phyloP scores from a whole-genome alignment of 176 grass and related monocot genomes.

The Triticum monococcum region DNA sequence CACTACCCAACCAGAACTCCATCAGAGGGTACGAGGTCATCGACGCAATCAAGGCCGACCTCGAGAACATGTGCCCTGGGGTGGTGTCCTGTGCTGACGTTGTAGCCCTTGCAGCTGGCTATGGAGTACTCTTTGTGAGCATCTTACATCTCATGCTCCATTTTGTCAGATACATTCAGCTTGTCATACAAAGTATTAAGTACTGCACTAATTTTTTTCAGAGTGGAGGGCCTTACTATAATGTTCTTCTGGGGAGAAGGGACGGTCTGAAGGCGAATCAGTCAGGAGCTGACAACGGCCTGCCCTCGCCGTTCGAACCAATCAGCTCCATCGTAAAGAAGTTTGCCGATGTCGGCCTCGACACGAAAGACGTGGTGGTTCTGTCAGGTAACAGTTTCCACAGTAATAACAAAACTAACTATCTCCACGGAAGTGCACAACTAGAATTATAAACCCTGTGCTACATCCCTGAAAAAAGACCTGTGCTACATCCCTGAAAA shows the following conservation, averaged over 20 bases:
- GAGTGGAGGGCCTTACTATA: slow-evolving; percentile 66
- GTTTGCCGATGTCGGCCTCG: slow-evolving; percentile 53
- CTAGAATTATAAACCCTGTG: not conserved
- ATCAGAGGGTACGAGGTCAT: slow-evolving; percentile 71
- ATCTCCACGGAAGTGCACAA: not conserved
- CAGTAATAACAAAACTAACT: not conserved
- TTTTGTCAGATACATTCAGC: not conserved
- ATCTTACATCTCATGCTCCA: not conserved
- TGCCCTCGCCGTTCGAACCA: slow-evolving; percentile 49
- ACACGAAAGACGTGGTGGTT: slow-evolving; percentile 71
- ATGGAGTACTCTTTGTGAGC: slow-evolving; percentile 57
- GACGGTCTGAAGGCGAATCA: slow-evolving; percentile 73
- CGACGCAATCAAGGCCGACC: slow-evolving; percentile 61
- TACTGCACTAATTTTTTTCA: slow-evolving; percentile 22
- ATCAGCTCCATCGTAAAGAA: slow-evolving; percentile 55
- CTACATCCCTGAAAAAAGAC: not conserved
- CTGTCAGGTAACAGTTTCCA: slow-evolving; percentile 54
- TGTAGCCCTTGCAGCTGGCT: slow-evolving; percentile 69
- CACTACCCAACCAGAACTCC: slow-evolving; percentile 45
- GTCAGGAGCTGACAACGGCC: slow-evolving; percentile 56
- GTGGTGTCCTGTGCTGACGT: slow-evolving; percentile 79
- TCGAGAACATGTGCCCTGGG: slow-evolving; percentile 53
- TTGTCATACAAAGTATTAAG: not conserved
- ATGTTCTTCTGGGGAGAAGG: slow-evolving; percentile 56
- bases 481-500: not conserved